Evolutionary conservation across 2,329 filamentous ascomycete genomes (phyloP), one percentile per base, ranked within the genome.

Genomic region (Ophiocordyceps polyrhachis-furcata): DNA sequence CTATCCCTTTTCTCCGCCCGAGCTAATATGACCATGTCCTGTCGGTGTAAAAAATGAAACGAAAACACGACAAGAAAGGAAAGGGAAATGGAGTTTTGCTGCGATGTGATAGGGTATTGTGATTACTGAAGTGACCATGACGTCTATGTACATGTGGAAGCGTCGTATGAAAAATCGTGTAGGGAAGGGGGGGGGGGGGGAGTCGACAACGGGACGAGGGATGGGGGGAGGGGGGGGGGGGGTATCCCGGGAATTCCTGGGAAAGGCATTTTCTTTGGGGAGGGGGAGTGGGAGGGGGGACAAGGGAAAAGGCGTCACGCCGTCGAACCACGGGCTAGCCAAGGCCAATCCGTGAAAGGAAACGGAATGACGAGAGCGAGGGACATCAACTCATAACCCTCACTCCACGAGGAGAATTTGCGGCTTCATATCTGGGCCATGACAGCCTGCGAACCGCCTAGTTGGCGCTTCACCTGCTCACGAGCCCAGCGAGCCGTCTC

Each of bases 401-500:
- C 23, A 21, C 43, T 13, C 7, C 37, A 15, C 12, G 5, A 29
- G 28, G 17, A n/a, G 35, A 9, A 6, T 37, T 11, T 38, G 15
- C 13, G 13, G n/a, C 38, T 46, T 60, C 54, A 72, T 50, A 64
- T 64, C 53, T 71, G 65, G 45, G 66, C 61, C 70, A 76, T 75
- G 53, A 72, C 66, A 45, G 53, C 49, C 60, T 66, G 53, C 58
- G 60, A 43, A 51, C 74, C 74, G 47, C 73, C 72, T 44, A 79
- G 65, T 65, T 98, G 91, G 55, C 86, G 83, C 74, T 95, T 96
- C 62, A 96, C 88, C 62, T 95, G 87, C 66, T 96, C 91, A 49
- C 89, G 82, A 50, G 91, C 88, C 91, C 91, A 98, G 55, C 89
- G 83, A 58, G 91, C 91, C 42, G 91, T 96, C 52, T 95, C 86